Evolutionary conservation across 2,329 filamentous ascomycete species (phyloP).

Genomic region (Fusarium heterosporum): DNA sequence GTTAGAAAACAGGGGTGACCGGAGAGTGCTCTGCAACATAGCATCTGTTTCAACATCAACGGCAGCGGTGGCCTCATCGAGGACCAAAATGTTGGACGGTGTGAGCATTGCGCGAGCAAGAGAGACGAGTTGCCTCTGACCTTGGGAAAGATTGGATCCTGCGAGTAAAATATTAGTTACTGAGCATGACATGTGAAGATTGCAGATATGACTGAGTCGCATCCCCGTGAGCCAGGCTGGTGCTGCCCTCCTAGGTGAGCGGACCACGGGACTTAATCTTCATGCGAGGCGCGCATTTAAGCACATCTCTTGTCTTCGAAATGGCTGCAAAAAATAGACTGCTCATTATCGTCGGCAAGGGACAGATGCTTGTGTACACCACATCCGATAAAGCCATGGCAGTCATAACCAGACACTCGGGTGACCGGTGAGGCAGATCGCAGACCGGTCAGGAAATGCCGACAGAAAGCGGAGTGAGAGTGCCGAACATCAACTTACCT

Average conservation of each 20-base stretch:
- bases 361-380: constrained; percentile 18
- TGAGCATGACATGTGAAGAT: constrained; percentile 28
- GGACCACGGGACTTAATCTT: constrained; percentile 49
- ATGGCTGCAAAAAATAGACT: constrained; percentile 31
- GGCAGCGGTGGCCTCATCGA: constrained; percentile 93
- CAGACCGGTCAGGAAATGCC: constrained; percentile 37
- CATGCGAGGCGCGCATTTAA: constrained; percentile 54
- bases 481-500: constrained; percentile 68
- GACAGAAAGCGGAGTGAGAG: constrained; percentile 43
- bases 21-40: constrained; percentile 72
- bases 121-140: constrained; percentile 93
- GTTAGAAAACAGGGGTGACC: constrained; percentile 80
- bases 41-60: constrained; percentile 77
- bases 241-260: constrained; percentile 21
- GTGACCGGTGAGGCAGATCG: constrained; percentile 28
- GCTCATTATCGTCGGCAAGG: constrained; percentile 25
- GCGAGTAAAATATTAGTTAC: constrained; percentile 37
- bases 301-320: constrained; percentile 32
- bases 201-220: background rate
- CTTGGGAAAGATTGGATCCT: constrained; percentile 95
- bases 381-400: constrained; percentile 25
- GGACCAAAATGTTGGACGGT: constrained; percentile 94
- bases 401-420: constrained; percentile 38
- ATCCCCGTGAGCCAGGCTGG: constrained; percentile 9
- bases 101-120: constrained; percentile 93